phyloP scores from a whole-genome alignment of 768 basidiomycete species.

The Pisolithus microcarpus region DNA sequence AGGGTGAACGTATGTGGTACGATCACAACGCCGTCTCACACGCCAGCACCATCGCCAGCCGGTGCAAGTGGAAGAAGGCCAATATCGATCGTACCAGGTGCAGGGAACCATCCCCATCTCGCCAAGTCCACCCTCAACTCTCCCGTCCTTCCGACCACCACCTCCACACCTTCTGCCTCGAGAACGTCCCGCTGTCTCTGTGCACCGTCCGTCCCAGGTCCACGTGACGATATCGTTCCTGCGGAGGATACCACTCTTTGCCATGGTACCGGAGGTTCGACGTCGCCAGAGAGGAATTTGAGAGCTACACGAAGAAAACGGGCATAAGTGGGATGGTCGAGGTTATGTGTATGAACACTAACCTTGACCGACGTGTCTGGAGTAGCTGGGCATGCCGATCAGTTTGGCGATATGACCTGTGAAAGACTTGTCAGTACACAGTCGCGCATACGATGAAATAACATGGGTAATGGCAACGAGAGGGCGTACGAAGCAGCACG shows the following conservation, averaged over 20 bases:
- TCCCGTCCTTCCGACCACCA: slow-evolving; percentile 47
- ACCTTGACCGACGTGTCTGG: slow-evolving; percentile 1
- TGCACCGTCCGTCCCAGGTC: slow-evolving; percentile 76
- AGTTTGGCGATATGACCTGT: slow-evolving; percentile 1
- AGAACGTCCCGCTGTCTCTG: slow-evolving; percentile 68
- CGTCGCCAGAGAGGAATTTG: slow-evolving; percentile 58
- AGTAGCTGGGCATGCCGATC: neutral
- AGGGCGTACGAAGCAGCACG: too few relatives aligned
- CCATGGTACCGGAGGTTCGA: slow-evolving; percentile 71
- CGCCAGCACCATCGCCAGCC: neutral
- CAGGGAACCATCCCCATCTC: slow-evolving; percentile 65
- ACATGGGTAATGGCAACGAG: too few relatives aligned
- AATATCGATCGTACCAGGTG: slow-evolving; percentile 17
- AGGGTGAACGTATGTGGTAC: neutral
- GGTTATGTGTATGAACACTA: too few relatives aligned
- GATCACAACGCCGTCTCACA: neutral
- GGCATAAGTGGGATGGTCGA: too few relatives aligned
- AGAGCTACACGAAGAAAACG: too few relatives aligned
- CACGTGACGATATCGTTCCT: slow-evolving; percentile 74
- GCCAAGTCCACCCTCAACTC: slow-evolving; percentile 52
- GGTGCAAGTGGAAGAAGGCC: slow-evolving; percentile 1
- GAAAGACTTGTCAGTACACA: neutral
- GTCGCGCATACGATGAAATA: too few relatives aligned
- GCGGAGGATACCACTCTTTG: slow-evolving; percentile 67
- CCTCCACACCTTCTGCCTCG: slow-evolving; percentile 77